Conservation (phyloP, 2,329 filamentous ascomycete species). For the Verticillium longisporum region DNA sequence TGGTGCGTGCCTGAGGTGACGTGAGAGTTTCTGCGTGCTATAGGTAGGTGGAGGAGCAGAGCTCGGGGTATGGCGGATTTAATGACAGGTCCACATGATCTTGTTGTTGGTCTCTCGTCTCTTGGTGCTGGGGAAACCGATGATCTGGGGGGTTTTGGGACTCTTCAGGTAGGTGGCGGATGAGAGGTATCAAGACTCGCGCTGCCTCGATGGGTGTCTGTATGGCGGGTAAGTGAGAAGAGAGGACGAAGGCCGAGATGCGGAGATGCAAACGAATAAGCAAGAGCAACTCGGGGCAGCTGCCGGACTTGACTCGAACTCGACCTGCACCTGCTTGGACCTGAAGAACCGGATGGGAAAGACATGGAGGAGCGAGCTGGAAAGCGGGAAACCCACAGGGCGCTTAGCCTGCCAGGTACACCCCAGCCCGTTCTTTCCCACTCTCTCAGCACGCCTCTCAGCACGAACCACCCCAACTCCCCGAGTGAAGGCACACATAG, state of each 20-base stretch:
- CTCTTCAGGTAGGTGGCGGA: neutral
- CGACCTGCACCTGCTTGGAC: neutral
- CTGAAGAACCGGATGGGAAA: neutral
- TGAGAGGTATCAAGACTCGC: neutral
- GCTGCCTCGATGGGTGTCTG: neutral
- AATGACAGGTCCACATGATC: neutral
- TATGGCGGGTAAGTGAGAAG: neutral
- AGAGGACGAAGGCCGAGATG: neutral
- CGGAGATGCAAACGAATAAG: neutral
- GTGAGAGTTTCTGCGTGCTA: neutral
- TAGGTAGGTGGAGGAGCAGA: neutral
- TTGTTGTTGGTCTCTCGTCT: neutral
- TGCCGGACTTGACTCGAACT: neutral
- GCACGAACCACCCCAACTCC: no score
- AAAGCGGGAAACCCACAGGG: neutral
- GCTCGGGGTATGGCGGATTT: neutral
- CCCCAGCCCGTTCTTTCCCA: neutral
- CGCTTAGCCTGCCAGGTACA: neutral
- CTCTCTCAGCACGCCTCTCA: no score
- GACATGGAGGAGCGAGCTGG: neutral
- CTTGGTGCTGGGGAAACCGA: neutral
- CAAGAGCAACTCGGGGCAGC: neutral
- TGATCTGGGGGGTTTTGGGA: neutral
- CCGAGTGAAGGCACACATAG: no score
- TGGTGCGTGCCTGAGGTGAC: neutral